These are phyloP conservation scores for Baeospora myosura DNA, from an alignment of 1,284 basidiomycete genomes.

Conservation along the genomic window DNA sequence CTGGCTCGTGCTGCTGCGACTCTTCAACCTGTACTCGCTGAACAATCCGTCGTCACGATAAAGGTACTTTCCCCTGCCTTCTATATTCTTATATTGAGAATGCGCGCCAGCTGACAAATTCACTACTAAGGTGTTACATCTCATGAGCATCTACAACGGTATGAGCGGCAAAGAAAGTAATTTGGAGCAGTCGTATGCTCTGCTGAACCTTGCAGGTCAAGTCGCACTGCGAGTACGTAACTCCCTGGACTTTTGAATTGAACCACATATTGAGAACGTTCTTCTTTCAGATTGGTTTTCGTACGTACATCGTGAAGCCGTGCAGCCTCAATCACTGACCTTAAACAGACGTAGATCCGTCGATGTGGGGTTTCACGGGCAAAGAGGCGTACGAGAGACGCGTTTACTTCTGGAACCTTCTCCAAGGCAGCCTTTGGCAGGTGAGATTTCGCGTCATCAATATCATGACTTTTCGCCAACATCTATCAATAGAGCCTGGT, in stretches of 20 bases:
- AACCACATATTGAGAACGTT: constrained; percentile 5
- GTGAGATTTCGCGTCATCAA: constrained; percentile 18
- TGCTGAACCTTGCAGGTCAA: constrained; percentile 40
- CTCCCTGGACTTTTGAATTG: constrained; percentile 5
- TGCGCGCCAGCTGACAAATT: not conserved
- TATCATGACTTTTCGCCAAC: not conserved
- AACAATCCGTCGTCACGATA: constrained; percentile 38
- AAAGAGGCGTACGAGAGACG: constrained; percentile 47
- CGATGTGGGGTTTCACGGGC: constrained; percentile 40
- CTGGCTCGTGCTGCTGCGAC: constrained; percentile 40
- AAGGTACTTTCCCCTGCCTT: constrained; percentile 24
- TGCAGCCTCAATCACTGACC: not conserved
- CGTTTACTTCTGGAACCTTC: constrained; percentile 48
- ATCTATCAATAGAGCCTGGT: constrained; percentile 31
- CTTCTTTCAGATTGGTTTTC: constrained; percentile 40
- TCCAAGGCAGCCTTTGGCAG: constrained; percentile 38
- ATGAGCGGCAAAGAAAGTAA: constrained; percentile 47
- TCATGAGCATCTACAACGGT: constrained; percentile 47
- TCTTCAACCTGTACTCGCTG: constrained; percentile 35
- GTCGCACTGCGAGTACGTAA: constrained; percentile 30
- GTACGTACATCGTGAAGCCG: constrained; percentile 23
- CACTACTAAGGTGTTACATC: constrained; percentile 30
- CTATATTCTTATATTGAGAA: constrained; percentile 5
- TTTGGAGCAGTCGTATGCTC: constrained; percentile 36
- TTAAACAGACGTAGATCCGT: constrained; percentile 45